Evolutionary conservation across 805 yeast genomes (phyloP), one percentile per base, ranked within the genome.

Genomic region (Candida hispaniensis): DNA sequence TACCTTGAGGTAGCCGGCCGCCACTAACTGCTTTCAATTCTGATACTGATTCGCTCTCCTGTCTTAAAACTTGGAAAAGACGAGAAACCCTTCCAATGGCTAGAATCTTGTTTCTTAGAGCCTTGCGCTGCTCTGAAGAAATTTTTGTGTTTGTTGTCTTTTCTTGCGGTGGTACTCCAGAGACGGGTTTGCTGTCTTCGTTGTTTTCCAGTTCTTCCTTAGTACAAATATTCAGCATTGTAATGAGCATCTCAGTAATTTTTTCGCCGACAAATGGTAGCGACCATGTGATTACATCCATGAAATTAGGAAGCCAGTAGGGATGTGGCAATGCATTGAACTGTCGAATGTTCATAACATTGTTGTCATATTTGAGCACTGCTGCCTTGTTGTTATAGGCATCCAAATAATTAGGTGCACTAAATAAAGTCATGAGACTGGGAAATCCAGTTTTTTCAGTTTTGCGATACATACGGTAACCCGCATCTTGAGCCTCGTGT

Each of bases 321-420:
- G 98, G 98, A 58, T 88, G 97, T 4, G 94, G 93, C 17, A 85
- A 75, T 49, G 77, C 61, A 57, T 86, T 85, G 64, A 91, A 88
- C 59, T 88, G 97, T 39, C 96, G 71, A 39, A 88, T 88, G 57
- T 88, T 91, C 91, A 88, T 79, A 14, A 85, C 91, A 47, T 85
- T 78, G 53, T 80, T 72, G 48, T 82, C 95, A 58, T 86, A 88
- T 58, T 83, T 85, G 47, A 88, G 64, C 11, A 88, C 83, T 0
- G 93, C 97, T 35, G 96, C 99, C 44, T 72, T 57, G 58, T 91
- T 91, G 10, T 93, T 93, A 38, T 82, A 85, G 12, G 77, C 63
- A 55, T 91, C 99, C 62, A 97, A 86, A 58, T 88, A 88, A 56
- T 91, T 88, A 20, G 99, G 99, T 1, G 99, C 99, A 57, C 93